Evolutionary conservation across 2,329 filamentous ascomycete species (phyloP), one percentile per base, ranked within the genome.

Genomic region (Hypomyces rosellus): DNA sequence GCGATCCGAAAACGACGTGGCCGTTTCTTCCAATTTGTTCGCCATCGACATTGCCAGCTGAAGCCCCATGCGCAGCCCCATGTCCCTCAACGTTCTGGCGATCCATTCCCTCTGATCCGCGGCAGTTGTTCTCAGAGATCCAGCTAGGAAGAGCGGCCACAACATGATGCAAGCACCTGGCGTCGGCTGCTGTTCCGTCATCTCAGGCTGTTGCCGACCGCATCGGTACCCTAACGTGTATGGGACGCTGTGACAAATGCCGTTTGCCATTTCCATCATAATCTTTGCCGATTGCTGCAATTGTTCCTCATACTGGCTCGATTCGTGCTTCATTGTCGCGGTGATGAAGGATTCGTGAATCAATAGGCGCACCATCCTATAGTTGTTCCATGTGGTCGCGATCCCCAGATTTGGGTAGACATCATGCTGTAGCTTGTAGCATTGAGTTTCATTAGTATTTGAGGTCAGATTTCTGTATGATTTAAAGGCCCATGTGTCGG

Each of bases 321-420:
- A 55, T 2, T 54, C 57, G 39, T 56, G 41, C 3, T 53, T 54
- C 2, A 58, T 48, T 0, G 54, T 49, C 2, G 55, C 54, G 2
- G 40, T n/a, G 1, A 59, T 52, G 8, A 59, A 52, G 3, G 55
- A 52, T 46, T 59, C 55, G 11, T 59, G 57, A 14, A 59, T 55
- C 1, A 59, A 11, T 0, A 59, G 45, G 4, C 57, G 40, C 1
- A 55, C 43, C 2, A 53, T 58, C 11, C 55, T 52, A 41, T 59
- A 59, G 33, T 53, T 57, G 36, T 59, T 59, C 57, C 57, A 59
- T 1, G 56, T 40, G 22, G 47, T 53, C 4, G 57, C 57, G 15
- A 58, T 45, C 57, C 57, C 58, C 2, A 51, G 39, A n/a, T 57
- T 51, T 1, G 46, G 40, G 22, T 59, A 59, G 9, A 48, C 47